These are phyloP conservation scores for Lodderomyces theae DNA, from an alignment of 1,139 yeast species.

Conservation along the genomic window DNA sequence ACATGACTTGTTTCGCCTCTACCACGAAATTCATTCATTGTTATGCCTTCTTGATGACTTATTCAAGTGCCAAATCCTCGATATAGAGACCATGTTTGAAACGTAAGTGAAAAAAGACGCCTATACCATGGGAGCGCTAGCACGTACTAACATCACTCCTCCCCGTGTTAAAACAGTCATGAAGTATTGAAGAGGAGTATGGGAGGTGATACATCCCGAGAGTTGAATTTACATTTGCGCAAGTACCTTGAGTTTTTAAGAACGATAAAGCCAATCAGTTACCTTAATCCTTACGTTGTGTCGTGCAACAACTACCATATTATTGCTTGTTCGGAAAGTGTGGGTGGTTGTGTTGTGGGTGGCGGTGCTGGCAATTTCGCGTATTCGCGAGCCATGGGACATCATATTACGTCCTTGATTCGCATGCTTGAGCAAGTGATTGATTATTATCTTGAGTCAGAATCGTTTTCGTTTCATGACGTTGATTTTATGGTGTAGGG, in stretches of 20 bases:
- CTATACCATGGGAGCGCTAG: not conserved
- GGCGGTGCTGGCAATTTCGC: not conserved
- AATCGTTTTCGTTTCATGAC: not conserved
- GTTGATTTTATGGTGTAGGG: conserved; percentile 1
- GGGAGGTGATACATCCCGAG: not conserved
- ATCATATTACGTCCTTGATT: not conserved
- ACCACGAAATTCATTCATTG: conserved; percentile 12
- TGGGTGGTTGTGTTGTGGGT: not conserved
- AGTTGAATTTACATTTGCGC: conserved; percentile 9
- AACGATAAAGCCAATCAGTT: conserved; percentile 9
- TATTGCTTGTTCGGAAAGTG: not conserved
- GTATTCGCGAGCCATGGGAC: not conserved
- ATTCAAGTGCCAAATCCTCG: conserved; percentile 11
- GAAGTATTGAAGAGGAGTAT: conserved; percentile 1
- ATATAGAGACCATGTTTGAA: conserved; percentile 9
- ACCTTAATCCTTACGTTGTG: not conserved
- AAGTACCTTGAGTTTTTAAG: conserved; percentile 13
- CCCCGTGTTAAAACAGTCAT: not conserved
- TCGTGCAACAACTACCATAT: not conserved
- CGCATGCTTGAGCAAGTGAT: not conserved
- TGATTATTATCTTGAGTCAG: not conserved
- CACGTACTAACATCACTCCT: conserved; percentile 3
- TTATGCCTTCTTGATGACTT: conserved; percentile 14
- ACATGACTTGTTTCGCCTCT: not conserved
- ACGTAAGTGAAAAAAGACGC: conserved; percentile 2